A percentile compares a stretch with the other conserved stretches of the same genome.
Evolutionary conservation across 345 rosid species (phyloP).

Genomic region (Arabidopsis suecica): DNA sequence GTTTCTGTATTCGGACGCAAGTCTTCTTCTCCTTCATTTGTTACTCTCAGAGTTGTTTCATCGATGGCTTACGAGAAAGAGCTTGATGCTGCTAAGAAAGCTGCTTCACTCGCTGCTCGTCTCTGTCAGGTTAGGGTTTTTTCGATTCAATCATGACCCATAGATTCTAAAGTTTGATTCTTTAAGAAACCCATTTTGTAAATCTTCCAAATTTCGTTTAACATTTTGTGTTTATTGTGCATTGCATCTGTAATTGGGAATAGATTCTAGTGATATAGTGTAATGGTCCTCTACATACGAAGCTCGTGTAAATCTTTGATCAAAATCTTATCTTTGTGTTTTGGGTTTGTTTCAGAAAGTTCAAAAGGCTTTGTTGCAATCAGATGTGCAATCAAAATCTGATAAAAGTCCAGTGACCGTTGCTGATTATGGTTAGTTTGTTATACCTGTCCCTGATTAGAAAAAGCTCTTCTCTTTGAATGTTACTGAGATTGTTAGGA

Average conservation of each 20-base stretch:
- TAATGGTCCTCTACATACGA: neutral
- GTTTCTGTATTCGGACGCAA: conserved; percentile 30
- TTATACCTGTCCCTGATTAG: neutral
- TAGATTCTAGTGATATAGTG: neutral
- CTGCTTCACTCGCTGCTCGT: conserved; percentile 84
- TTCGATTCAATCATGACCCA: conserved; percentile 14
- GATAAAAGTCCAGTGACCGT: conserved; percentile 95
- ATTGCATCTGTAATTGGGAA: neutral
- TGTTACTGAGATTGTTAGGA: conserved; percentile 10
- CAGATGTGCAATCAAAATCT: conserved; percentile 90
- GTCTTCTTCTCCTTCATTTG: conserved; percentile 39
- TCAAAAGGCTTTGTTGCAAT: conserved; percentile 78
- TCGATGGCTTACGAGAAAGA: conserved; percentile 80
- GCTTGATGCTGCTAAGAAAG: conserved; percentile 91
- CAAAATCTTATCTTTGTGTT: neutral
- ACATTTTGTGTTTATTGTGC: neutral
- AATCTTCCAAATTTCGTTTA: conserved; percentile 17
- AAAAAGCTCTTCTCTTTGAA: neutral
- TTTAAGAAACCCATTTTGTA: conserved; percentile 37
- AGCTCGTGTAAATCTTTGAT: conserved; percentile 7
- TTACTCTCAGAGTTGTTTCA: conserved; percentile 44
- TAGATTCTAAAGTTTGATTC: conserved; percentile 5
- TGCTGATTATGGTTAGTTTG: conserved; percentile 86
- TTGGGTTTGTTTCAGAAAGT: conserved; percentile 63
- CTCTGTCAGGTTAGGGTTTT: conserved; percentile 72